Evolutionary conservation across 768 basidiomycete genomes (phyloP).

Genomic region (Psilocybe cyanescens): DNA sequence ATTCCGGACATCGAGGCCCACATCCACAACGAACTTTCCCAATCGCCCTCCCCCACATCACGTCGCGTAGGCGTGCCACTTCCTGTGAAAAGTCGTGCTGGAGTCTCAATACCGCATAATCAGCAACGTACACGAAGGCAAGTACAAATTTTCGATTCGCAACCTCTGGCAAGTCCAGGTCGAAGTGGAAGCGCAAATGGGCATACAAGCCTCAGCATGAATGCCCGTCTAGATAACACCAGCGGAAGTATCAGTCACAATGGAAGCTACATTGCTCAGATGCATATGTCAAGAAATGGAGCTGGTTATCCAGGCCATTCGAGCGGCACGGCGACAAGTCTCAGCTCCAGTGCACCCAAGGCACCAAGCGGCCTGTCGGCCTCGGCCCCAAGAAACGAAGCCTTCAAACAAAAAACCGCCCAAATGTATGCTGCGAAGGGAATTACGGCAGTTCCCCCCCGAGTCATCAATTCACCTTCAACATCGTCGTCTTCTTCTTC

Average conservation of each 20-base stretch:
- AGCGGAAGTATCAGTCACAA: conserved; percentile 43
- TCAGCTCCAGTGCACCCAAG: conserved; percentile 46
- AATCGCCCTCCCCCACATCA: conserved; percentile 73
- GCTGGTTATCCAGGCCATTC: conserved; percentile 19
- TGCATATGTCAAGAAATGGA: conserved; percentile 39
- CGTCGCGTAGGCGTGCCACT: conserved; percentile 82
- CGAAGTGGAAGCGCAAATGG: conserved; percentile 35
- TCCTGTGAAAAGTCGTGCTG: conserved; percentile 63
- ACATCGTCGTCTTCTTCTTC: conserved; percentile 60
- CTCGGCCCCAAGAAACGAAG: conserved; percentile 25
- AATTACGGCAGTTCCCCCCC: conserved; percentile 24
- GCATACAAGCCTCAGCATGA: conserved; percentile 32
- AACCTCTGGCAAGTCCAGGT: conserved; percentile 69
- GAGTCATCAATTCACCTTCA: conserved; percentile 37
- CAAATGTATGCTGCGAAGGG: conserved; percentile 24
- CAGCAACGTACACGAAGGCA: conserved; percentile 57
- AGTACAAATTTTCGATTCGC: conserved; percentile 84
- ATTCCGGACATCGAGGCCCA: conserved; percentile 82
- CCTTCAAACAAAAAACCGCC: conserved; percentile 21
- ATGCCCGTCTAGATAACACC: conserved; percentile 27
- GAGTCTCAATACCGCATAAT: conserved; percentile 62
- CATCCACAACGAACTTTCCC: conserved; percentile 68
- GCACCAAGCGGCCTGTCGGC: conserved; percentile 41
- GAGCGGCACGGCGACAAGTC: conserved; percentile 34
- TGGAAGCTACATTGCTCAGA: conserved; percentile 46